Evolutionary conservation across 1,284 basidiomycete genomes (phyloP).

Genomic region (Chondrostereum purpureum): DNA sequence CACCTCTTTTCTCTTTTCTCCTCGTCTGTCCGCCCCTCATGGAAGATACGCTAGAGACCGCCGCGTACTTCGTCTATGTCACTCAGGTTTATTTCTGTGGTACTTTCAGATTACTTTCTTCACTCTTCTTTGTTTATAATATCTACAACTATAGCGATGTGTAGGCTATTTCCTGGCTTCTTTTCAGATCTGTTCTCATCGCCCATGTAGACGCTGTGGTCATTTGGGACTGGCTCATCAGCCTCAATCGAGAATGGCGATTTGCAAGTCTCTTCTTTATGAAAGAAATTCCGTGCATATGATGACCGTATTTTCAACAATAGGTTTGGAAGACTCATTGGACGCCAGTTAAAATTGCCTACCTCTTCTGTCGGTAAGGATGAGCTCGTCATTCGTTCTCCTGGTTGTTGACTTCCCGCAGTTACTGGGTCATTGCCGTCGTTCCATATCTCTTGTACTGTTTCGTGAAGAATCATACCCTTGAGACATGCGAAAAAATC

Average conservation of each 20-base stretch:
- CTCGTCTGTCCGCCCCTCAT: constrained; percentile 16
- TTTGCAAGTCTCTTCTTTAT: constrained; percentile 44
- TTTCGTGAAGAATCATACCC: constrained; percentile 60
- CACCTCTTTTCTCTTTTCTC: constrained; percentile 18
- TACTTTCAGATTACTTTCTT: constrained; percentile 35
- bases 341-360: constrained; percentile 74
- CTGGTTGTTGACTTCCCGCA: constrained; percentile 20
- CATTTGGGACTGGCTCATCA: constrained; percentile 77
- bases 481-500: constrained; percentile 55
- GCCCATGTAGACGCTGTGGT: constrained; percentile 59
- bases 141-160: constrained; percentile 53
- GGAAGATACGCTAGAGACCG: constrained; percentile 29
- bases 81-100: constrained; percentile 80
- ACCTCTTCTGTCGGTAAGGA: constrained; percentile 70
- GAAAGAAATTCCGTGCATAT: constrained; percentile 7
- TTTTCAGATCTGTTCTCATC: constrained; percentile 13
- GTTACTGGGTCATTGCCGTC: constrained; percentile 73
- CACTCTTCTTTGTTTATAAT: constrained; percentile 14
- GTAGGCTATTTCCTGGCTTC: constrained; percentile 34
- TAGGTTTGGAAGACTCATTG: constrained; percentile 76
- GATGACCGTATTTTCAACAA: constrained; percentile 1
- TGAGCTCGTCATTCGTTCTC: constrained; percentile 12
- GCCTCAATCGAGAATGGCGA: constrained; percentile 65
- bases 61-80: constrained; percentile 42
- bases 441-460: constrained; percentile 70